A percentile compares a stretch with the other conserved stretches of the same genome.
phyloP scores from a whole-genome alignment of 345 rosid species.

The Brassica rapa region DNA sequence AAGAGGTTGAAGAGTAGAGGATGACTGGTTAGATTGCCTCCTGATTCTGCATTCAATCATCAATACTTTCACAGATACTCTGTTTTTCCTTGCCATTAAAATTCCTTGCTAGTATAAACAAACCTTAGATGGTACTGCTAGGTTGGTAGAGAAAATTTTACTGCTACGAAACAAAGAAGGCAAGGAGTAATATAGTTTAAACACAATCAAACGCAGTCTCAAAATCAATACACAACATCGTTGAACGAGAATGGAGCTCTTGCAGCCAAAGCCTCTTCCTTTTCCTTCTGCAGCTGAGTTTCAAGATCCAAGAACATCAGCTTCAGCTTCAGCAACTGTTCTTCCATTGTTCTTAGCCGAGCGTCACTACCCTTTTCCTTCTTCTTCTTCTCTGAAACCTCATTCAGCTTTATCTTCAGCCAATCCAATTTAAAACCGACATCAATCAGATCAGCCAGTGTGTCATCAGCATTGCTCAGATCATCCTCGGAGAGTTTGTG shows the following conservation, averaged over 20 bases:
- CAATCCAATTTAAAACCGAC: conserved; percentile 27
- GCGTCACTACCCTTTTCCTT: not conserved
- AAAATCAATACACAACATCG: conserved; percentile 15
- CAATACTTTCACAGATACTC: not conserved
- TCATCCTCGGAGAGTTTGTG: conserved; percentile 20
- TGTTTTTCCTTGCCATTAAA: not conserved
- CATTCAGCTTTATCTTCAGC: conserved; percentile 21
- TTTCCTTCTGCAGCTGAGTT: conserved; percentile 21
- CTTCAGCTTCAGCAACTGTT: conserved; percentile 23
- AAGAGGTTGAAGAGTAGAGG: not conserved
- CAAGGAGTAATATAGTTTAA: not conserved
- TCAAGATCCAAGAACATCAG: conserved; percentile 2
- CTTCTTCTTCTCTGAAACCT: conserved; percentile 12
- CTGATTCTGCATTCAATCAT: not conserved
- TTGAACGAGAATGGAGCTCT: conserved; percentile 28
- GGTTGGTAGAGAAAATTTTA: not conserved
- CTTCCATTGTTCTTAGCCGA: not conserved
- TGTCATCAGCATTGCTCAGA: conserved; percentile 18
- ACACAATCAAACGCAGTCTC: not conserved
- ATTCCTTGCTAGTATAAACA: not conserved
- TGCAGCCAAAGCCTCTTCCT: not conserved
- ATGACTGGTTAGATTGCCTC: not conserved
- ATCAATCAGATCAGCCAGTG: conserved; percentile 23
- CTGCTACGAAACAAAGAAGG: not conserved
- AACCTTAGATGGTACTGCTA: not conserved